Base-by-base conservation (phyloP, 352 stramenopile genomes). In the Phytopythium boreale region DNA sequence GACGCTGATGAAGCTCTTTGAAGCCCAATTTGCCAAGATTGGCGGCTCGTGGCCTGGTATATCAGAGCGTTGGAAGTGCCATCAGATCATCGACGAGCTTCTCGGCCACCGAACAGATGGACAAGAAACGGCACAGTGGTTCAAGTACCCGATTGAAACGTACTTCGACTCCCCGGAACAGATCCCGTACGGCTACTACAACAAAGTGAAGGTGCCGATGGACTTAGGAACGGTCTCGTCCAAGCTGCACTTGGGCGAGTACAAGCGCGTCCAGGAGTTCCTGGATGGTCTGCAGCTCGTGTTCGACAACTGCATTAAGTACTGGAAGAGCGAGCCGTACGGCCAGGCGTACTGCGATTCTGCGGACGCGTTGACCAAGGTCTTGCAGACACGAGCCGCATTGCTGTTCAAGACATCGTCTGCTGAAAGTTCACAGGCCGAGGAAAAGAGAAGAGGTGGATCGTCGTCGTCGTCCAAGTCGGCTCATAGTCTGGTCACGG, bases 161-260 rank as follows among this genome's bases (percentile, higher is more conserved):
- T 95, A 95, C 62, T 95, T 84, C 62, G 83, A 93, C 61, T 92
- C 87, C 27, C 70, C 82, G 7, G 87, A 95, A 27, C 84, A 93
- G 64, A 82, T 93, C 31, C 87, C 87, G 26, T 93, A 91, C 59
- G 84, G 80, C 27, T 95, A 95, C 59, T 94, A 86, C 64, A 82
- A 90, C 53, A 90, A 71, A 26, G 83, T 95, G 36, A 90, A 84
- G 37, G 59, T 82, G 24, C 84, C 87, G 20, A 95, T 95, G 87
- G 85, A 95, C 62, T 73, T 95, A 5, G 85, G 87, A 29, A 92
- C 84, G 6, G 85, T 95, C 1, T 92, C 85, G 29, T 74, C 79
- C 22, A 78, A 74, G 24, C 65, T 95, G 24, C 86, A 95, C 52
- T 24, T 94, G 43, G 82, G 79, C 22, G 59, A 79, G 26, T 95